Evolutionary conservation across 2,329 filamentous ascomycete species (phyloP), one percentile per base, ranked within the genome.

Genomic region (Neoscytalidium dimidiatum): DNA sequence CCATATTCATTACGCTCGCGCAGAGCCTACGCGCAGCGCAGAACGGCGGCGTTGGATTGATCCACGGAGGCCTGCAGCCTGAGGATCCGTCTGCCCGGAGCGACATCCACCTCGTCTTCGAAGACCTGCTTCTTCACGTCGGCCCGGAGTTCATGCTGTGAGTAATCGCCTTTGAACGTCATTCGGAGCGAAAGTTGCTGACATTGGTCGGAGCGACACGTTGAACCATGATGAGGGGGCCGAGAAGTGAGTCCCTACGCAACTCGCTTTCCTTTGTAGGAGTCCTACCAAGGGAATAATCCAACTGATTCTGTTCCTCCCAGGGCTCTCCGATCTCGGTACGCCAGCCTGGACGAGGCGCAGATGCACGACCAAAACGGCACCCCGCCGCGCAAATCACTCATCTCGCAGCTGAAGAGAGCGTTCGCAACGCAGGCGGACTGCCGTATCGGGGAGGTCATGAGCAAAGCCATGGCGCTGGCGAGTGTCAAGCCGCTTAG

Each of bases 101-200:
- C n/a, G 58, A 63, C 35, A 14, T 63, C 13, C 29, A 49, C 41
- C 57, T 66, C 3, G 60, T 66, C 7, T 66, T 66, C 58, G 57
- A 66, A 19, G 64, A 66, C n/a, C 23, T 48, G 13, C 17, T 46
- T 9, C 48, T 66, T 14, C 48, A 49, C 6, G 3, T 14, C 26
- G 64, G 64, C 4, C 64, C 64, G 19, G 35, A 57, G 9, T 57
- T 62, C n/a, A 38, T 63, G 21, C 31, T 51, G 57, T 64, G 26
- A 17, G 62, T 31, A 17, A 7, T 21, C 19, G 29, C 31, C 14
- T 13, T 11, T 35, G 3, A 26, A 17, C n/a, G 17, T 19, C 8
- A 5, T 33, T 7, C 21, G 7, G 17, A 28, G 21, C 8, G 5
- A 28, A 17, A 13, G 6, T 17, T 11, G 48, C 49, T 56, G 48